Percentiles rank a stretch among this genome's conserved stretches.
Conservation (phyloP, 441 rosid genomes). For the Gossypium lobatum region DNA sequence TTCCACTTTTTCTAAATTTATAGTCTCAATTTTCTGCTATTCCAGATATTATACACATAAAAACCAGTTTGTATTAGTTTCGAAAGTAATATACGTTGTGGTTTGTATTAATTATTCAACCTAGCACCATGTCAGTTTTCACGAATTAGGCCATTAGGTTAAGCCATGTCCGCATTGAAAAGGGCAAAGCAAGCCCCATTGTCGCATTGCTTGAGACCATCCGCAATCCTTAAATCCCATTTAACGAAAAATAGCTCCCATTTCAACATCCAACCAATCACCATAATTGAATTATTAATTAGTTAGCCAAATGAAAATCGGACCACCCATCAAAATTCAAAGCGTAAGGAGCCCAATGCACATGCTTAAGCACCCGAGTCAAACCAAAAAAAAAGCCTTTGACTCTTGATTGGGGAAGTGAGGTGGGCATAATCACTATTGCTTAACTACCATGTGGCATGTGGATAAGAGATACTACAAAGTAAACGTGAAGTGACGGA, state of each 20-base stretch:
- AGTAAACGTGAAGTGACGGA: background rate
- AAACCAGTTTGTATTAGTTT: background rate
- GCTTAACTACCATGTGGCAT: background rate
- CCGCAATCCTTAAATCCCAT: background rate
- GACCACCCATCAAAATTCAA: background rate
- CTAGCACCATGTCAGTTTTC: too few species aligned
- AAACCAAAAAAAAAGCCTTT: background rate
- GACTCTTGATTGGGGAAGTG: background rate
- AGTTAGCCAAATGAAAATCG: background rate
- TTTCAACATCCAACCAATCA: background rate
- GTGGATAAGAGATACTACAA: background rate
- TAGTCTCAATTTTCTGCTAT: background rate
- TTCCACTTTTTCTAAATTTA: background rate
- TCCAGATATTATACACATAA: background rate
- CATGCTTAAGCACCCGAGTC: background rate
- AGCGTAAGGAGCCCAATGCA: constrained; percentile 1
- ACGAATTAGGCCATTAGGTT: background rate
- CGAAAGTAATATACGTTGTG: background rate
- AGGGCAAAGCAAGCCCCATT: background rate
- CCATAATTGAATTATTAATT: background rate
- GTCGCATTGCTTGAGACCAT: background rate
- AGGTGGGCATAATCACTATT: background rate
- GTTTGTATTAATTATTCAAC: too few species aligned
- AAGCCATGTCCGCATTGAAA: background rate
- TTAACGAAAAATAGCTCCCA: background rate